A percentile compares a stretch with the other conserved stretches of the same genome.
phyloP scores from a whole-genome alignment of 169 alveolate genomes.

The Plasmodium berghei region DNA sequence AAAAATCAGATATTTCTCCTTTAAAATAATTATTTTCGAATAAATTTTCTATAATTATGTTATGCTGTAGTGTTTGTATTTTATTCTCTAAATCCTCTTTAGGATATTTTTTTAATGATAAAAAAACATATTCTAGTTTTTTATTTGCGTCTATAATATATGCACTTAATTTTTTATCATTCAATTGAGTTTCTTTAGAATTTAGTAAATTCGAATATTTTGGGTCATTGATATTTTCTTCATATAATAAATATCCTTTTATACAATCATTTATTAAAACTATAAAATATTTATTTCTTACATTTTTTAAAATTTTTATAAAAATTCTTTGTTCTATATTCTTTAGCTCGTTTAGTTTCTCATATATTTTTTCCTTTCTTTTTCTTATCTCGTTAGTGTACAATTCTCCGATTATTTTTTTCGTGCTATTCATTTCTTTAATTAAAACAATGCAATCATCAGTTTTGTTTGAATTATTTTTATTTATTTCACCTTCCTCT shows the following conservation, averaged over 20 bases:
- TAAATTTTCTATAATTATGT: constrained; percentile 56
- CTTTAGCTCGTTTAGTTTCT: constrained; percentile 60
- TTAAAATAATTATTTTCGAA: constrained; percentile 69
- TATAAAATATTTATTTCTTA: constrained; percentile 69
- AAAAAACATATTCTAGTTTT: constrained; percentile 68
- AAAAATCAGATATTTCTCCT: constrained; percentile 66
- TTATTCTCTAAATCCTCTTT: constrained; percentile 11
- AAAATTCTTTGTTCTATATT: constrained; percentile 50
- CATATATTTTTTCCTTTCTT: constrained; percentile 72
- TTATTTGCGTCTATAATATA: constrained; percentile 73
- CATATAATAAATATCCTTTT: constrained; percentile 59
- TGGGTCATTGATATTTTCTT: constrained; percentile 6
- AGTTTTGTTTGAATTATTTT: not conserved
- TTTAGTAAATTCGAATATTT: not conserved
- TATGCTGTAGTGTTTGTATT: constrained; percentile 43
- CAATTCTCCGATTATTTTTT: constrained; percentile 62
- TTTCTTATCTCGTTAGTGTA: constrained; percentile 52
- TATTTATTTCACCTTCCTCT: not conserved
- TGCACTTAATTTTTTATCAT: constrained; percentile 40
- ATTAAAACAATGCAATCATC: constrained; percentile 45
- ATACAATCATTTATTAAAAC: constrained; percentile 74
- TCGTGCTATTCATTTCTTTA: constrained; percentile 32
- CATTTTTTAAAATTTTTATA: constrained; percentile 68
- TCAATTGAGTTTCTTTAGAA: not conserved
- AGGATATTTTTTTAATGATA: constrained; percentile 46